Evolutionary conservation across 805 yeast species (phyloP).

Genomic region (Priceomyces fermenticarens): DNA sequence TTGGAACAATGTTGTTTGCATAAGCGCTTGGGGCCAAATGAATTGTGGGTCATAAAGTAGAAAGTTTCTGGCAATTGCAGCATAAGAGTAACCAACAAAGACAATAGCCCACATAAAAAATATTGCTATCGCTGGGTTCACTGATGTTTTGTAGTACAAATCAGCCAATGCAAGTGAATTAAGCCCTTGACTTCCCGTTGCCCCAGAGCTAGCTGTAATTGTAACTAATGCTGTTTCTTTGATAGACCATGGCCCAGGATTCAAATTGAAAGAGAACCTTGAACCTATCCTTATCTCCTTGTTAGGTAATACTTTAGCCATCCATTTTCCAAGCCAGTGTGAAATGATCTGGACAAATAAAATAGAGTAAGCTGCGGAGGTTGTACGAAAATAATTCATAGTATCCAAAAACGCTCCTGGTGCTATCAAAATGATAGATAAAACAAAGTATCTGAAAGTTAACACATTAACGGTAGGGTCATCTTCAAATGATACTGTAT

Average conservation of each 20-base stretch:
- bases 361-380: slow-evolving; percentile 49
- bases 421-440: slow-evolving; percentile 30
- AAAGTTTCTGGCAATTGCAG: slow-evolving; percentile 45
- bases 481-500: slow-evolving; percentile 36
- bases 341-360: slow-evolving; percentile 50
- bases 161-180: slow-evolving; percentile 46
- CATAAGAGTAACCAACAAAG: slow-evolving; percentile 52
- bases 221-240: slow-evolving; percentile 54
- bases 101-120: slow-evolving; percentile 51
- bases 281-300: slow-evolving; percentile 16
- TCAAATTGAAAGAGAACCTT: slow-evolving; percentile 25
- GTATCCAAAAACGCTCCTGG: slow-evolving; percentile 45
- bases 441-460: slow-evolving; percentile 34
- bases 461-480: slow-evolving; percentile 37
- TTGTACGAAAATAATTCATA: slow-evolving; percentile 41
- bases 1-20: slow-evolving; percentile 48
- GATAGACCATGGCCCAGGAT: slow-evolving; percentile 57
- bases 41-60: slow-evolving; percentile 49
- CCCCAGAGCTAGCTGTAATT: slow-evolving; percentile 49
- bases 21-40: slow-evolving; percentile 49
- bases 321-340: slow-evolving; percentile 46
- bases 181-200: slow-evolving; percentile 52
- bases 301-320: slow-evolving; percentile 41
- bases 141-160: slow-evolving; percentile 36
- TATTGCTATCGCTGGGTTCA: slow-evolving; percentile 36